Evolutionary conservation across 495 filamentous ascomycete species (phyloP).

Genomic region (Aspergillus carlsbadensis): DNA sequence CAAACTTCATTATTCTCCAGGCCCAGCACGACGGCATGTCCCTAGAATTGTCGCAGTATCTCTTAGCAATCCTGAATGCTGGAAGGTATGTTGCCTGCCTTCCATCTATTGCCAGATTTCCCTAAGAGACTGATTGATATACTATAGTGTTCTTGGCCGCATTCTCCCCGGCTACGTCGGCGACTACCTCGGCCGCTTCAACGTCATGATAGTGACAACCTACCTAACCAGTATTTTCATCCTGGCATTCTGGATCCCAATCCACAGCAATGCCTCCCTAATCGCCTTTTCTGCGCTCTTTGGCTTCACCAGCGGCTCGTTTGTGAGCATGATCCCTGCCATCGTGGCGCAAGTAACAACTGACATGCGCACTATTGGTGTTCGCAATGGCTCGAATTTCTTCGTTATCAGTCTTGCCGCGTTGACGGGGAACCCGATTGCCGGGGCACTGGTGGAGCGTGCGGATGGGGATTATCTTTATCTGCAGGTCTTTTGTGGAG

Average conservation of each 20-base stretch:
- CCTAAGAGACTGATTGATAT: too few relatives aligned
- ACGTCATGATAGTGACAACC: constrained; percentile 53
- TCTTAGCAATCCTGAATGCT: constrained; percentile 72
- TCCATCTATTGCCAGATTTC: constrained; percentile 20
- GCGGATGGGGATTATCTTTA: constrained; percentile 15
- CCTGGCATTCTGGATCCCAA: background rate
- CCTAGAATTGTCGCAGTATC: constrained; percentile 53
- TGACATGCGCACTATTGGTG: background rate
- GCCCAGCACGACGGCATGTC: constrained; percentile 51
- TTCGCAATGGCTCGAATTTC: background rate
- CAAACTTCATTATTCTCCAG: constrained; percentile 61
- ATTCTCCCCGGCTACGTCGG: constrained; percentile 62
- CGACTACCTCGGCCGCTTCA: constrained; percentile 66
- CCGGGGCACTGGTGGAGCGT: background rate
- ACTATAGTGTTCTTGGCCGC: constrained; percentile 55
- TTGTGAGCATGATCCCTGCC: constrained; percentile 9
- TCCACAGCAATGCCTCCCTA: constrained; percentile 45
- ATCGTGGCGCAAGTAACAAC: background rate
- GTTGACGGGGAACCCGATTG: background rate
- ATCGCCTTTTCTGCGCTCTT: constrained; percentile 62
- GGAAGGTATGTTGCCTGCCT: constrained; percentile 42
- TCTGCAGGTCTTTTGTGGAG: constrained; percentile 2
- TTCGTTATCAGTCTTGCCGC: background rate
- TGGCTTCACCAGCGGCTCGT: constrained; percentile 66
- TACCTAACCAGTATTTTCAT: background rate